Conservation (phyloP, 2,329 filamentous ascomycete genomes). For the Hypoxylon sp. region DNA sequence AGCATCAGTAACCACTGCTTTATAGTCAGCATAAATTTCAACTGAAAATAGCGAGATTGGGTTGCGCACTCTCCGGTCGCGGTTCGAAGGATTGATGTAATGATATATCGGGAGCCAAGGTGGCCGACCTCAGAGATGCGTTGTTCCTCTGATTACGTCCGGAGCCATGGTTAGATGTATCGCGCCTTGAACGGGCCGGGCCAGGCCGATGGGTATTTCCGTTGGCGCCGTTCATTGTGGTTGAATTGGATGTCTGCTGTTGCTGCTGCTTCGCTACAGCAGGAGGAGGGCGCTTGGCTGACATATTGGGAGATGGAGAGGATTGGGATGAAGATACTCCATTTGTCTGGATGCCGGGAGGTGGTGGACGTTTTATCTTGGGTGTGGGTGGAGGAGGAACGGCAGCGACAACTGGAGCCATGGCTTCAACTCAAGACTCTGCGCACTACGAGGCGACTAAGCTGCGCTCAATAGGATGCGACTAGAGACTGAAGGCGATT, state of each 20-base stretch:
- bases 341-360: conserved; percentile 77
- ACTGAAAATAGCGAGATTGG: conserved; percentile 28
- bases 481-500: conserved; percentile 25
- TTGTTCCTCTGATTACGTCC: conserved; percentile 67
- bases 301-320: conserved; percentile 71
- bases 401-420: conserved; percentile 70
- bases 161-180: conserved; percentile 63
- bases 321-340: conserved; percentile 70
- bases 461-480: conserved; percentile 27
- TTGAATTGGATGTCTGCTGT: conserved; percentile 58
- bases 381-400: conserved; percentile 55
- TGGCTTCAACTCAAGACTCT: conserved; percentile 52
- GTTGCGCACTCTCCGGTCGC: conserved; percentile 67
- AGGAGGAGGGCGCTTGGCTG: conserved; percentile 68
- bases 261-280: conserved; percentile 59
- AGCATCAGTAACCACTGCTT: conserved; percentile 76
- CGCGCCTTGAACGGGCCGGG: conserved; percentile 71
- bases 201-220: conserved; percentile 64
- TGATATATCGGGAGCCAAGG: conserved; percentile 61
- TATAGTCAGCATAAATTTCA: conserved; percentile 41
- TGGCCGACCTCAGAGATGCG: conserved; percentile 65
- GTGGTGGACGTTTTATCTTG: conserved; percentile 79
- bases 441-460: conserved; percentile 35
- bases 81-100: conserved; percentile 60
- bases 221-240: conserved; percentile 60